Evolutionary conservation across 2,329 filamentous ascomycete species (phyloP), one percentile per base, ranked within the genome.

Genomic region (Claviceps fusiformis): DNA sequence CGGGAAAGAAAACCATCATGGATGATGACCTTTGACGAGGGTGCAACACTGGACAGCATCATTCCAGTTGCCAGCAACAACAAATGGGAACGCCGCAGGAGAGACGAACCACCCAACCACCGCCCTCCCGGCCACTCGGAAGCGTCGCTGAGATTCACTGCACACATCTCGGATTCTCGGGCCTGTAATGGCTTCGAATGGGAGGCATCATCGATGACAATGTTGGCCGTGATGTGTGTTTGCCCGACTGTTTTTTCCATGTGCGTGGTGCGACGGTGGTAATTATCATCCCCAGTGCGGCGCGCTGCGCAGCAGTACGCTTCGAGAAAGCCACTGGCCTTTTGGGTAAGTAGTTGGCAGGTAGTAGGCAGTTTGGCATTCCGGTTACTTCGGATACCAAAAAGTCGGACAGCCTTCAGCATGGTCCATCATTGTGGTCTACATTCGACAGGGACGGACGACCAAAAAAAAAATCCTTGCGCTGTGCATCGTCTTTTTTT

Each of bases 51-150:
- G n/a, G 29, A 31, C 27, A 35, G 50, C 50, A 11, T 37, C 58
- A 59, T 60, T 60, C 59, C 59, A 59, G 45, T 37, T 51, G 44
- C 53, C 17, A 29, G 50, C 54, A 46, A 19, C 50, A 39, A 54
- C 56, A 55, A 49, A 56, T 59, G 54, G 54, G 46, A 54, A 13
- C 19, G 35, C 46, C n/a, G 27, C 56, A 49, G 50, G 41, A 50
- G 35, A 49, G 52, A 54, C 47, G 27, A 15, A 17, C 50, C 46
- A 29, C 46, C n/a, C 5, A 3, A n/a, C 39, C 39, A n/a, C 7
- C 27, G 13, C 17, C 31, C 41, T 35, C 35, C 35, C 50, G 13
- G 41, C 24, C 50, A 33, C n/a, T 31, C 43, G n/a, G 13, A 27
- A 17, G 37, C 39, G 33, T 39, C 8, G 11, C 24, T 17, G 29